Evolutionary conservation across 257 asterid genomes (phyloP).

Genomic region (Vinca minor): DNA sequence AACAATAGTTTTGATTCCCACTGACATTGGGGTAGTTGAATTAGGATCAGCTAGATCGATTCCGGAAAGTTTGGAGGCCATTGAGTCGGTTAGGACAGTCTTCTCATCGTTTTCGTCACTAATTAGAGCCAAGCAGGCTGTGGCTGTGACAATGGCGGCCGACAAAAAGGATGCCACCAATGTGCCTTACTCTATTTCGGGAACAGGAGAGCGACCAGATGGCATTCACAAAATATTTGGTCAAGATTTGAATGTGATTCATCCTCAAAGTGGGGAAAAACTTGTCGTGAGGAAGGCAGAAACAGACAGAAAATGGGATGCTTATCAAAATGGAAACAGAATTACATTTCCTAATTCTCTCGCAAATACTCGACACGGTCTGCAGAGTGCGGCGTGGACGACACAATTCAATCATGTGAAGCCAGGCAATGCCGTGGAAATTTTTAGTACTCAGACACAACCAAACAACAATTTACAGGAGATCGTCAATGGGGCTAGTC

Average conservation of each 20-base stretch:
- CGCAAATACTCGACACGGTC: conserved; percentile 35
- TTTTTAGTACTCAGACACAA: conserved; percentile 34
- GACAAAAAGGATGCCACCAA: conserved; percentile 31
- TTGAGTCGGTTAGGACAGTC: conserved; percentile 43
- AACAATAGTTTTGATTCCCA: conserved; percentile 77
- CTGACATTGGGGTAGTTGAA: conserved; percentile 83
- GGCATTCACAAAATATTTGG: conserved; percentile 54
- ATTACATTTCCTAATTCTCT: conserved; percentile 24
- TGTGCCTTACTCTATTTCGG: conserved; percentile 24
- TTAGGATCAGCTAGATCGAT: conserved; percentile 74
- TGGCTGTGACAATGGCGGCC: conserved; percentile 16
- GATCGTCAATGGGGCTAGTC: conserved; percentile 28
- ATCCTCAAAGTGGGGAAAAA: conserved; percentile 37
- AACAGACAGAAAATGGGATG: conserved; percentile 31
- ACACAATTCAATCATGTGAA: conserved; percentile 26
- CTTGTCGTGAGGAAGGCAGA: conserved; percentile 31
- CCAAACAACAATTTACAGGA: conserved; percentile 27
- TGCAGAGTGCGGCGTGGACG: conserved; percentile 40
- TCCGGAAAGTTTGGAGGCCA: conserved; percentile 52
- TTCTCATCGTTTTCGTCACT: conserved; percentile 48
- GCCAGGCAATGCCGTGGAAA: conserved; percentile 29
- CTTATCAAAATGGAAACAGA: conserved; percentile 30
- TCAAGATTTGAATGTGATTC: conserved; percentile 44
- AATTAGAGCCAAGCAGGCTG: conserved; percentile 40
- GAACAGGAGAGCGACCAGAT: conserved; percentile 26